Conservation (phyloP, 129 eudicot genomes). For the Dittrichia graveolens region DNA sequence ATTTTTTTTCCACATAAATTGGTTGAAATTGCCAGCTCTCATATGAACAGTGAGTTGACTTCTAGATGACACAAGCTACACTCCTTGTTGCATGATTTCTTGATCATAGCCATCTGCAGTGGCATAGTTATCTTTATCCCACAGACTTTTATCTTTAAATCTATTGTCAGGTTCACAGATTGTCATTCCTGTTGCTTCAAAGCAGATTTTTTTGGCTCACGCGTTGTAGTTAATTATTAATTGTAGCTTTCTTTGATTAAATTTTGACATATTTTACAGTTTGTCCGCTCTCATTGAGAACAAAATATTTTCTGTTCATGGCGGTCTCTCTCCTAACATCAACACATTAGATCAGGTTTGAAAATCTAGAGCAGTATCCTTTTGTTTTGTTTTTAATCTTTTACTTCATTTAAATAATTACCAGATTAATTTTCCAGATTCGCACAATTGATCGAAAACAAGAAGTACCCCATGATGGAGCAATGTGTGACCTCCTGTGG, state of each 20-base stretch:
- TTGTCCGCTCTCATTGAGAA: slow-evolving; percentile 97
- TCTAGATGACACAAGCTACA: too few relatives aligned
- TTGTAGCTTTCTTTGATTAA: slow-evolving; percentile 4
- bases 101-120: not conserved
- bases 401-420: not conserved
- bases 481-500: slow-evolving; percentile 98
- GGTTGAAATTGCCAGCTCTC: not conserved
- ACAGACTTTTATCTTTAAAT: not conserved
- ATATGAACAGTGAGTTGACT: too few relatives aligned
- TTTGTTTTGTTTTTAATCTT: slow-evolving; percentile 18
- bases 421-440: slow-evolving; percentile 51
- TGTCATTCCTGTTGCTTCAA: not conserved
- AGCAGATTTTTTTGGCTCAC: not conserved
- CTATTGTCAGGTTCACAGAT: not conserved
- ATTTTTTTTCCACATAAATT: not conserved
- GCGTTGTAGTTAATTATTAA: not conserved
- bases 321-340: slow-evolving; percentile 92
- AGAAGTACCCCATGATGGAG: slow-evolving; percentile 99
- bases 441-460: slow-evolving; percentile 95
- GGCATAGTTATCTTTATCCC: not conserved
- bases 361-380: slow-evolving; percentile 1
- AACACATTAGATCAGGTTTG: slow-evolving; percentile 90
- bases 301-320: slow-evolving; percentile 94
- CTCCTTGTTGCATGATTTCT: too few relatives aligned
- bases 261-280: slow-evolving; percentile 42